Percentiles rank a stretch among this genome's conserved stretches.
phyloP scores from a whole-genome alignment of 164 flowering plant genomes.

The Chloranthus sessilifolius region DNA sequence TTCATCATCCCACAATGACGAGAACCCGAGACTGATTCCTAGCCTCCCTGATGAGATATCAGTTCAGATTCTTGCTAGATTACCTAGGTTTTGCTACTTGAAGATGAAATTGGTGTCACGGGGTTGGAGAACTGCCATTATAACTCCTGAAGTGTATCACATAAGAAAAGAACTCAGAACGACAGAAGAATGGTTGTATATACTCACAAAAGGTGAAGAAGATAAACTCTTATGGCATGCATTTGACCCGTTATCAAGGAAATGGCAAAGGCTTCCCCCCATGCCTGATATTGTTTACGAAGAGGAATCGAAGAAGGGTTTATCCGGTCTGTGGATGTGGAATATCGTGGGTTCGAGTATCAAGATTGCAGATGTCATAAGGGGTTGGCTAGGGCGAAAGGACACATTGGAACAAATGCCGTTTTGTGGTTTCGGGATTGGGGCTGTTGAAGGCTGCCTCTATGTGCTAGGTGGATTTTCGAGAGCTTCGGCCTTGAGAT shows the following conservation, averaged over 20 bases:
- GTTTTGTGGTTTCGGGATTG: constrained; percentile 76
- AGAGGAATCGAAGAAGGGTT: constrained; percentile 37
- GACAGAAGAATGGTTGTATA: constrained; percentile 77
- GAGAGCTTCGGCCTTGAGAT: constrained; percentile 52
- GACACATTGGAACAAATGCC: constrained; percentile 48
- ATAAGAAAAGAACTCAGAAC: constrained; percentile 61
- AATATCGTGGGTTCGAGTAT: constrained; percentile 40
- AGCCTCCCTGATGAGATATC: constrained; percentile 88
- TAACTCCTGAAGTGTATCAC: constrained; percentile 46
- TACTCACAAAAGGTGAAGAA: constrained; percentile 53
- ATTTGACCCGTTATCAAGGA: constrained; percentile 52
- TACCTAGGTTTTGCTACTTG: constrained; percentile 56
- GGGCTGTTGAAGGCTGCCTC: constrained; percentile 71
- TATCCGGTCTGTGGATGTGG: constrained; percentile 40
- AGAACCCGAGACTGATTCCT: constrained; percentile 59
- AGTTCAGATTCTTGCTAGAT: constrained; percentile 69
- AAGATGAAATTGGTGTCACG: constrained; percentile 53
- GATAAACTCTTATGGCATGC: constrained; percentile 65
- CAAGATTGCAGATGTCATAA: constrained; percentile 52
- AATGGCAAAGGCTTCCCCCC: constrained; percentile 75
- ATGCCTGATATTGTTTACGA: constrained; percentile 52
- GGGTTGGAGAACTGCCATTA: constrained; percentile 60
- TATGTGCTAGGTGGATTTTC: constrained; percentile 86
- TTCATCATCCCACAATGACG: constrained; percentile 26
- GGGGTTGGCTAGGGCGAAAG: constrained; percentile 67